Evolutionary conservation across 305 asterid genomes (phyloP).

Genomic region (Coffea humblotiana): DNA sequence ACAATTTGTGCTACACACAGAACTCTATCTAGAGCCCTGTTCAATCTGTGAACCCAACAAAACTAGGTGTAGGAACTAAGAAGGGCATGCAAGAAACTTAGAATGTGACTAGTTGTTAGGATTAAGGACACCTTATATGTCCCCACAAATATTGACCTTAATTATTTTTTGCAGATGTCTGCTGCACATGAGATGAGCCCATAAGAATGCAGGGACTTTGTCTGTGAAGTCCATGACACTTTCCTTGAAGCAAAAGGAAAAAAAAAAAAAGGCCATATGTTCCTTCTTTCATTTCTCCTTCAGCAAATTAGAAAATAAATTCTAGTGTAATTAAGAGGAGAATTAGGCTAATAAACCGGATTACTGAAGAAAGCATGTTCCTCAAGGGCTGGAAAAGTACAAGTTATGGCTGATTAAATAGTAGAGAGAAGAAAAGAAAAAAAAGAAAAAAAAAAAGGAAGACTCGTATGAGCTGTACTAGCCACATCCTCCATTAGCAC

Average conservation of each 20-base stretch:
- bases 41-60: not conserved
- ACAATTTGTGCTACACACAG: no score
- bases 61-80: not conserved
- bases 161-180: not conserved
- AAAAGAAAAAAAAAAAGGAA: not conserved
- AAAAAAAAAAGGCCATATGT: slow-evolving; percentile 34
- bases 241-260: slow-evolving; percentile 31
- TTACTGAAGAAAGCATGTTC: slow-evolving; percentile 1
- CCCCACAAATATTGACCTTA: slow-evolving; percentile 12
- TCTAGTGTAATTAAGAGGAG: not conserved
- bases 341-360: not conserved
- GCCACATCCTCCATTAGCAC: not conserved
- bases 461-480: not conserved
- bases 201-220: slow-evolving; percentile 28
- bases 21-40: no score
- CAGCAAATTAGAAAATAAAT: not conserved
- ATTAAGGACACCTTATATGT: slow-evolving; percentile 3
- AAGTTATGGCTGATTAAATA: not conserved
- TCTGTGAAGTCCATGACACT: slow-evolving; percentile 35
- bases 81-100: slow-evolving; percentile 1
- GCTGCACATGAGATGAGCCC: slow-evolving; percentile 11
- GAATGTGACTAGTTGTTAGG: not conserved
- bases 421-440: no score
- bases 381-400: slow-evolving; percentile 12
- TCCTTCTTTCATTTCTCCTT: slow-evolving; percentile 33